These are phyloP conservation scores for Metarhizium humberi DNA, from an alignment of 2,329 filamentous ascomycete species.

Conservation along the genomic window DNA sequence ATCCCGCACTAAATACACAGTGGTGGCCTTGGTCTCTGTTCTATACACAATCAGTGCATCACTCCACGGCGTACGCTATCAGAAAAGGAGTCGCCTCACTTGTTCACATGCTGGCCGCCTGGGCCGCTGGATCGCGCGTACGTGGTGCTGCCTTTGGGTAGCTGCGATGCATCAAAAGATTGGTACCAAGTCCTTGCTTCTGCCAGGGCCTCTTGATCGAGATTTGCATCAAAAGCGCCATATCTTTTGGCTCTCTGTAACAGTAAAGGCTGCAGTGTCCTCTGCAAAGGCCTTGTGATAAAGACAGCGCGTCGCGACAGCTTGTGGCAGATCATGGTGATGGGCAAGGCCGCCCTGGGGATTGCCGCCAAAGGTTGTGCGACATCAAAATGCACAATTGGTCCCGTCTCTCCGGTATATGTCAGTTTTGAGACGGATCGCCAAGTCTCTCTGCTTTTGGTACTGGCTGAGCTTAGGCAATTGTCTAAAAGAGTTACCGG, in stretches of 20 bases:
- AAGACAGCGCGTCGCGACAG: neutral
- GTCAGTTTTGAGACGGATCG: neutral
- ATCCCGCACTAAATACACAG: slow-evolving; percentile 39
- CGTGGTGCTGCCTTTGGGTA: slow-evolving; percentile 43
- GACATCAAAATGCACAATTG: too few relatives aligned
- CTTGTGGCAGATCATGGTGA: neutral
- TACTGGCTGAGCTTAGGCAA: too few relatives aligned
- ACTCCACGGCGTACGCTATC: neutral
- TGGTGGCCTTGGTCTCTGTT: slow-evolving; percentile 51
- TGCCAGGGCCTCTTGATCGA: slow-evolving; percentile 40
- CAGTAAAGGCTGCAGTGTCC: neutral
- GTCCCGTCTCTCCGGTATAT: neutral
- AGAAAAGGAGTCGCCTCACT: slow-evolving; percentile 29
- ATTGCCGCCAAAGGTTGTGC: too few relatives aligned
- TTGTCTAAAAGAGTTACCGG: too few relatives aligned
- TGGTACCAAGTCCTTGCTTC: slow-evolving; percentile 44
- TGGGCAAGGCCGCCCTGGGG: too few relatives aligned
- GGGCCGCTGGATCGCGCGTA: slow-evolving; percentile 52
- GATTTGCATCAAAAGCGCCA: slow-evolving; percentile 37
- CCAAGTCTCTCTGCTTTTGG: neutral
- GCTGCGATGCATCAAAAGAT: slow-evolving; percentile 29
- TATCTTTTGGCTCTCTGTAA: slow-evolving; percentile 25
- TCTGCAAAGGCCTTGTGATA: neutral
- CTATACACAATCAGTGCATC: slow-evolving; percentile 30
- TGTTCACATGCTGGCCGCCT: slow-evolving; percentile 54